These are phyloP conservation scores for Penicillium brevicompactum DNA, from an alignment of 2,329 filamentous ascomycete genomes.

Conservation along the genomic window DNA sequence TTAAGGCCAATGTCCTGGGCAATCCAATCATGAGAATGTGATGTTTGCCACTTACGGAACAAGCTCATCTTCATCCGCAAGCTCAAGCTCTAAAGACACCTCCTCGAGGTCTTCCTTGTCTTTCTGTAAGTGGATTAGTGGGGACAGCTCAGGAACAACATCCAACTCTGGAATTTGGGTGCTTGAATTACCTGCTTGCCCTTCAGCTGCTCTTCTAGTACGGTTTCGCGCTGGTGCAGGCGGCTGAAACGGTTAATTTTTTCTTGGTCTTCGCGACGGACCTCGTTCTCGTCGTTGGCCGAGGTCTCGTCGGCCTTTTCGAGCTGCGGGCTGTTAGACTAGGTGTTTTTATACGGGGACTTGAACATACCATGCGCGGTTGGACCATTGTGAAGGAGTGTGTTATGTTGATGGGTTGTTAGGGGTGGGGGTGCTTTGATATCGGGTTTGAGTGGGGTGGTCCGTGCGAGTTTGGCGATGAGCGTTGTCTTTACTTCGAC, in stretches of 20 bases:
- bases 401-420: slow-evolving; percentile 4
- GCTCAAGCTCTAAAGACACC: slow-evolving; percentile 84
- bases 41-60: slow-evolving; percentile 68
- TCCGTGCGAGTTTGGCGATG: slow-evolving; percentile 23
- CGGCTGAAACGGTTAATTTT: slow-evolving; percentile 98
- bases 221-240: slow-evolving; percentile 81
- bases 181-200: slow-evolving; percentile 62
- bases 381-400: slow-evolving; percentile 51
- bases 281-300: slow-evolving; percentile 81
- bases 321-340: slow-evolving; percentile 60
- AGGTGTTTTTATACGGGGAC: not conserved
- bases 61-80: slow-evolving; percentile 91
- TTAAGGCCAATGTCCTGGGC: too few relatives aligned
- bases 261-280: slow-evolving; percentile 95
- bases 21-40: too few relatives aligned
- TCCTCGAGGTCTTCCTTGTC: slow-evolving; percentile 98
- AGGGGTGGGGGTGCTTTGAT: slow-evolving; percentile 17
- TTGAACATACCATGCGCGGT: slow-evolving; percentile 59
- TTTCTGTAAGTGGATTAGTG: slow-evolving; percentile 62
- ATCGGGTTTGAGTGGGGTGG: slow-evolving; percentile 21
- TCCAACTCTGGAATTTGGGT: not conserved
- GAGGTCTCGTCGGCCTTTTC: slow-evolving; percentile 87
- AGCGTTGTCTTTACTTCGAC: not conserved
- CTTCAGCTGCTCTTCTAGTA: slow-evolving; percentile 78
- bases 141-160: not conserved